phyloP scores from a whole-genome alignment of 495 filamentous ascomycete species.

The Podospora pseudoanserina region DNA sequence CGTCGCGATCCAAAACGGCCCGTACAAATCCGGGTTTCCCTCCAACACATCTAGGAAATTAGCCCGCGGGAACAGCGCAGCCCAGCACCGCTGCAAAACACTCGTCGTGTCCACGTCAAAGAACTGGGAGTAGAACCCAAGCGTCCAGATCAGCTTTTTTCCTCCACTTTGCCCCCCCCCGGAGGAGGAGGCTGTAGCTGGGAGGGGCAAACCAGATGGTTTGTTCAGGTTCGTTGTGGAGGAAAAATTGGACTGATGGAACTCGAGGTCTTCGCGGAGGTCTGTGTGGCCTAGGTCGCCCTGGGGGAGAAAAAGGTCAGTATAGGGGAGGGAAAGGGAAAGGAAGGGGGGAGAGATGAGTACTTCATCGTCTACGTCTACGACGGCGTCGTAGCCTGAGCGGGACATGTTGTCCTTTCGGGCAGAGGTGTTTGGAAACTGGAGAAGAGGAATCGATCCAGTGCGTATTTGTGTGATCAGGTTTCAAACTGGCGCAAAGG shows the following conservation, averaged over 20 bases:
- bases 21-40: conserved; percentile 95
- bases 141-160: conserved; percentile 87
- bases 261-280: conserved; percentile 97
- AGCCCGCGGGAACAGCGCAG: conserved; percentile 78
- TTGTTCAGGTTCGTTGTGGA: conserved; percentile 28
- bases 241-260: conserved; percentile 75
- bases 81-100: conserved; percentile 76
- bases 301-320: conserved; percentile 40
- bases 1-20: conserved; percentile 96
- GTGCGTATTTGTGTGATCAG: neutral
- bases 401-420: conserved; percentile 60
- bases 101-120: conserved; percentile 95
- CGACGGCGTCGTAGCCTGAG: conserved; percentile 92
- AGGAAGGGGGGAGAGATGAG: neutral
- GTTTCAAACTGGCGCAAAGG: neutral
- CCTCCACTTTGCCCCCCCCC: conserved; percentile 26
- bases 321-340: neutral
- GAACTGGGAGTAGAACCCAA: conserved; percentile 94
- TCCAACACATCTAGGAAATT: conserved; percentile 97
- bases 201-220: conserved; percentile 53
- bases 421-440: neutral
- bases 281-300: conserved; percentile 98
- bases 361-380: conserved; percentile 85
- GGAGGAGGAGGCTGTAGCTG: conserved; percentile 51
- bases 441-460: neutral